Percentiles rank a stretch among this genome's conserved stretches.
Conservation (phyloP, 805 yeast genomes). For the Teunomyces barrocoloradensis region DNA sequence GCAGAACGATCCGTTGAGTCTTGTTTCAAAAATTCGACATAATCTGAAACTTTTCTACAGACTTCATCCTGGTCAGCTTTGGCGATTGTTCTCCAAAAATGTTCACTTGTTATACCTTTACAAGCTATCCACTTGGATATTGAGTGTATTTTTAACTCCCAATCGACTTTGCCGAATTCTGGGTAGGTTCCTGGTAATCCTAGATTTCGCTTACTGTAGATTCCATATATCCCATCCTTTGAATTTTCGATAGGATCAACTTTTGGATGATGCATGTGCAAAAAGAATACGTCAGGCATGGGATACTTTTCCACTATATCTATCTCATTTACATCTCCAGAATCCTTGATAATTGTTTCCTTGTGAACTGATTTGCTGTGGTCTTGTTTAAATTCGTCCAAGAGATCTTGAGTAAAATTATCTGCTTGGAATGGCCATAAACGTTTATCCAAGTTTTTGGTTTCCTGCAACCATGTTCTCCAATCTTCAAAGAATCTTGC, state of each 20-base stretch:
- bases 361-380: slow-evolving; percentile 1
- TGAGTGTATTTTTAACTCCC: slow-evolving; percentile 23
- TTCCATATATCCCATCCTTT: slow-evolving; percentile 8
- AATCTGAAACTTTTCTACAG: slow-evolving; percentile 19
- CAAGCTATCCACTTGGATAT: slow-evolving; percentile 26
- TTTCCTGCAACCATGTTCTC: slow-evolving; percentile 23
- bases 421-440: slow-evolving; percentile 16
- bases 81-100: slow-evolving; percentile 18
- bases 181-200: slow-evolving; percentile 16
- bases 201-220: slow-evolving; percentile 18
- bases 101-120: slow-evolving; percentile 16
- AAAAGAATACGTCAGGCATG: slow-evolving; percentile 17
- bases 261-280: slow-evolving; percentile 23
- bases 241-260: slow-evolving; percentile 15
- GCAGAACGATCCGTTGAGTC: slow-evolving; percentile 15
- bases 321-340: slow-evolving; percentile 2
- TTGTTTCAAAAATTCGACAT: slow-evolving; percentile 21
- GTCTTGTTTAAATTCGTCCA: slow-evolving; percentile 10
- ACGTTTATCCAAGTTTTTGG: slow-evolving; percentile 15
- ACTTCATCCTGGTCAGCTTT: slow-evolving; percentile 13
- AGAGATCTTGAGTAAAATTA: slow-evolving; percentile 10
- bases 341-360: slow-evolving; percentile 1
- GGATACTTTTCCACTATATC: slow-evolving; percentile 5
- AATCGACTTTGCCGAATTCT: slow-evolving; percentile 18
- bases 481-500: slow-evolving; percentile 18